A percentile compares a stretch with the other conserved stretches of the same genome.
Conservation (phyloP, 1,139 yeast species). For the Magnusiomyces suaveolens region DNA sequence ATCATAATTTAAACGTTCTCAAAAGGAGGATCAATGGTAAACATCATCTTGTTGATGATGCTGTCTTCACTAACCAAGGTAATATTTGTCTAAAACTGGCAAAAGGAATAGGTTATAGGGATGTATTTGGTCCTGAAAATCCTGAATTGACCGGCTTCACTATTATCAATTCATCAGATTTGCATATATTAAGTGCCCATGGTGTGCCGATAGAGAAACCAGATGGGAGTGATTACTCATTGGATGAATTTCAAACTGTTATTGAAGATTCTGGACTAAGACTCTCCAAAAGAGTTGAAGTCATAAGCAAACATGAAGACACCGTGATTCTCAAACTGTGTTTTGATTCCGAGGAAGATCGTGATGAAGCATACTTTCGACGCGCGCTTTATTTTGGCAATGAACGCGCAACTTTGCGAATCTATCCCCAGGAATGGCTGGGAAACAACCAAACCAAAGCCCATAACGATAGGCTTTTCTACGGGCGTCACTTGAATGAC, state of each 20-base stretch:
- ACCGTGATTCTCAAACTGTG: not conserved
- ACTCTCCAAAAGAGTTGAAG: not conserved
- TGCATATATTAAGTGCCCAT: not conserved
- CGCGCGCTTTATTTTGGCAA: not conserved
- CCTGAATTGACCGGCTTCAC: not conserved
- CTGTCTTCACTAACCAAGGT: not conserved
- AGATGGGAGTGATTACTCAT: not conserved
- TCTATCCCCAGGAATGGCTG: slow-evolving; percentile 1
- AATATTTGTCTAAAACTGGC: not conserved
- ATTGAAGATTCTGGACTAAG: not conserved
- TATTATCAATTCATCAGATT: not conserved
- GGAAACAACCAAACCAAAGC: not conserved
- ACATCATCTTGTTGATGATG: not conserved
- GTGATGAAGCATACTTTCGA: not conserved
- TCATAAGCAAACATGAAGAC: not conserved
- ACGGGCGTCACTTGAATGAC: not conserved
- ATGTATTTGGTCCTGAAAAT: not conserved
- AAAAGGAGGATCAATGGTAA: too few species aligned
- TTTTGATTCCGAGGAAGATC: not conserved
- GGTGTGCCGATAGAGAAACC: not conserved
- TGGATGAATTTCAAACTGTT: not conserved
- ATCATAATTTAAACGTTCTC: too few species aligned
- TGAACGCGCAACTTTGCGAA: not conserved
- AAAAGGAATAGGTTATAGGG: not conserved
- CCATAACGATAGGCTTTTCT: not conserved